Evolutionary conservation across 2,329 filamentous ascomycete species (phyloP), one percentile per base, ranked within the genome.

Genomic region (Cytospora leucostoma): DNA sequence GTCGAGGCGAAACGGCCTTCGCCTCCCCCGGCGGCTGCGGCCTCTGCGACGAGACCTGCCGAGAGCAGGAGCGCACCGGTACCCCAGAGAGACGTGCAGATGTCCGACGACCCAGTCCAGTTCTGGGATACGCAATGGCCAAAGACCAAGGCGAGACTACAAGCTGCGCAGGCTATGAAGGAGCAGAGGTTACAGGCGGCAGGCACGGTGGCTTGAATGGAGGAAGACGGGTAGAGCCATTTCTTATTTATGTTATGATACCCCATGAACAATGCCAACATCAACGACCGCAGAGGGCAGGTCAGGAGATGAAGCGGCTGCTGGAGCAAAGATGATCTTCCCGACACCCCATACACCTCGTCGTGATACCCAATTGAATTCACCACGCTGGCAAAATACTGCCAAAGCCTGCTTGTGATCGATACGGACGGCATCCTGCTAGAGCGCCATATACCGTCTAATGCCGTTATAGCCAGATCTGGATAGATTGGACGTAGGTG

Each of bases 131-230:
- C 61, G 38, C 61, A 65, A 53, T 65, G 64, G 64, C 64, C 64
- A 47, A 65, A 64, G 61, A 86, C 82, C 1, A 78, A 86, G 75
- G 86, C 83, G 65, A 78, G 83, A 62, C 67, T 88, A 49, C 82
- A 82, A 67, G 84, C 81, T 62, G 84, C 84, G 32, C 84, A 87
- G 71, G 80, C 84, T 13, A 83, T 84, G 65, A 83, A 84, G 59
- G 79, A 86, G 66, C 77, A 84, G 61, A 71, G 75, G 51, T 78
- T 77, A 68, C 78, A 79, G 66, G 82, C 84, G 57, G 72, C 73
- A 50, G 78, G 80, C 62, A 76, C 73, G 6, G 76, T 75, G 4
- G 73, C 66, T 67, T 74, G 62, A 70, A 72, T 35, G 8, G 6
- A 33, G 21, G 21, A 37, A 32, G 47, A 44, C 37, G 35, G 33